These are phyloP conservation scores for Citrullus amarus DNA, from an alignment of 306 rosid genomes.

Conservation along the genomic window DNA sequence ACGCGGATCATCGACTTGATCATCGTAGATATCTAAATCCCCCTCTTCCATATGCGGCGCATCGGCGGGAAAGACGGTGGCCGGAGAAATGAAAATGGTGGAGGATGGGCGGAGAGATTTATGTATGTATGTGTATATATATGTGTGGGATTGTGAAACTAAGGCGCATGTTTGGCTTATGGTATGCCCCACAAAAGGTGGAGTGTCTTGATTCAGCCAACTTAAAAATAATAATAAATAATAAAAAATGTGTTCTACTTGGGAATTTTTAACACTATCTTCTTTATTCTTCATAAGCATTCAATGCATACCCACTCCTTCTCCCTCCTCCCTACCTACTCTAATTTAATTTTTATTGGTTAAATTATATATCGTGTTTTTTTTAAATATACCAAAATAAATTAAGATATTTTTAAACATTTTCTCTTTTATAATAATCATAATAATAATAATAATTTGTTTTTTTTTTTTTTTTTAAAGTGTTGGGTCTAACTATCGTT, in stretches of 20 bases:
- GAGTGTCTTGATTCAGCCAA: not conserved
- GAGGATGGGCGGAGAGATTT: not conserved
- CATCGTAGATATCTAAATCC: not conserved
- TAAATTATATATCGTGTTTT: no score
- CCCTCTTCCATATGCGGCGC: not conserved
- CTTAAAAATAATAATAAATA: not conserved
- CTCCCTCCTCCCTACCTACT: not conserved
- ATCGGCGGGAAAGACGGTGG: not conserved
- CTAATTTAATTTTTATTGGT: no score
- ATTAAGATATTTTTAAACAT: no score
- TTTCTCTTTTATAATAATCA: no score
- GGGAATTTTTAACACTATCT: not conserved
- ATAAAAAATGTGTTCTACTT: not conserved
- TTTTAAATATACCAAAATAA: no score
- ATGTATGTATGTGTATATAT: not conserved
- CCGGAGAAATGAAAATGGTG: not conserved
- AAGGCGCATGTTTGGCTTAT: not conserved
- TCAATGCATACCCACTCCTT: not conserved
- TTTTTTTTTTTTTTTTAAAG: no score
- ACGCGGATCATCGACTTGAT: no score
- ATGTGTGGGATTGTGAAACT: not conserved
- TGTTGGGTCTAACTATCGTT: no score
- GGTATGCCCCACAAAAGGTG: not conserved
- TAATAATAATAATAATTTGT: no score
- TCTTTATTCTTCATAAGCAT: not conserved